A percentile compares a stretch with the other conserved stretches of the same genome.
Conservation (phyloP, 768 basidiomycete species). For the Butyriboletus loyo region DNA sequence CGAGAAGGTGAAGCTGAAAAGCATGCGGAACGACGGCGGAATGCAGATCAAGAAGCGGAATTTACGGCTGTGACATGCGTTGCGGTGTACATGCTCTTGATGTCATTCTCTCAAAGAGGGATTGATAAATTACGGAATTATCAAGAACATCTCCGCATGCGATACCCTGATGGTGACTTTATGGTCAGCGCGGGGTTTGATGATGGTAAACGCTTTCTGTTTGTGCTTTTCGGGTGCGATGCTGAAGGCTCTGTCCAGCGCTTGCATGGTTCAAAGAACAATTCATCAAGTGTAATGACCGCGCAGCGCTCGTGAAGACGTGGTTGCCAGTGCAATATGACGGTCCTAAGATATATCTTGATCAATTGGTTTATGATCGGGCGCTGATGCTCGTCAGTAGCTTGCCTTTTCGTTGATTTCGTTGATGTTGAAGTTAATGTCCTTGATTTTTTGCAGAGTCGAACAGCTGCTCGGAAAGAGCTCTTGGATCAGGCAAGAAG, state of each 20-base stretch:
- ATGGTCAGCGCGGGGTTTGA: conserved; percentile 78
- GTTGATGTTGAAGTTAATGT: not conserved
- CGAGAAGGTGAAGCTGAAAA: conserved; percentile 72
- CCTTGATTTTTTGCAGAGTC: conserved; percentile 54
- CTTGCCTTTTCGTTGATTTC: not conserved
- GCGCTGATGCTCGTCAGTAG: conserved; percentile 76
- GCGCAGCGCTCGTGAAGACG: conserved; percentile 83
- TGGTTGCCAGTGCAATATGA: conserved; percentile 83
- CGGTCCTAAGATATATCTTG: conserved; percentile 79
- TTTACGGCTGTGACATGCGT: conserved; percentile 83
- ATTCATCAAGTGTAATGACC: conserved; percentile 93
- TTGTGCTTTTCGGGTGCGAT: conserved; percentile 4
- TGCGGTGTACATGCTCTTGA: conserved; percentile 85
- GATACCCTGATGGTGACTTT: conserved; percentile 71
- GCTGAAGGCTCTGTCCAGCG: conserved; percentile 39
- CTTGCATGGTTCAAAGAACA: conserved; percentile 89
- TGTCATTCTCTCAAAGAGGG: conserved; percentile 92
- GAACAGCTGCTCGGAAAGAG: conserved; percentile 89
- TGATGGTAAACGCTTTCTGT: conserved; percentile 49
- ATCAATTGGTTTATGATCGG: conserved; percentile 90
- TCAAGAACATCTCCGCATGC: conserved; percentile 81
- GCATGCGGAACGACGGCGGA: conserved; percentile 63
- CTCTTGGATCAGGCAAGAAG: conserved; percentile 73
- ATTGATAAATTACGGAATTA: conserved; percentile 77
- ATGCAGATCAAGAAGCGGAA: conserved; percentile 77